phyloP scores from a whole-genome alignment of 202 grass and related monocot genomes.

The Sporobolus alterniflorus region DNA sequence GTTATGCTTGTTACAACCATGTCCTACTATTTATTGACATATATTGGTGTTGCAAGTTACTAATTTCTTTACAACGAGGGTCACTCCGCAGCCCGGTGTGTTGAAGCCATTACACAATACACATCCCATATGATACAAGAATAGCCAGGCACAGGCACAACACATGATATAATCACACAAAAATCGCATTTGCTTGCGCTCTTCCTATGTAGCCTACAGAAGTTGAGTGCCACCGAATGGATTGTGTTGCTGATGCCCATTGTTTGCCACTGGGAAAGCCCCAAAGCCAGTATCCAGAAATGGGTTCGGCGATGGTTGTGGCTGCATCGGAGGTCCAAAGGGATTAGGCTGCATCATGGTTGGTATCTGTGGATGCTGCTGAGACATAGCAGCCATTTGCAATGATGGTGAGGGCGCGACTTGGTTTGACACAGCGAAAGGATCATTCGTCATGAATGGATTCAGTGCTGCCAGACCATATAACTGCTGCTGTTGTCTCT shows the following conservation, averaged over 20 bases:
- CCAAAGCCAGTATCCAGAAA: slow-evolving; percentile 81
- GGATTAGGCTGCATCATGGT: slow-evolving; percentile 72
- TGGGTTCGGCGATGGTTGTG: slow-evolving; percentile 67
- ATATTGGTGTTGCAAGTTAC: slow-evolving; percentile 39
- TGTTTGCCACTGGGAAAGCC: slow-evolving; percentile 66
- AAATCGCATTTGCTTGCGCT: slow-evolving; percentile 60
- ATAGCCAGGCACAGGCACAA: slow-evolving; percentile 47
- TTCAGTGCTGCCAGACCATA: slow-evolving; percentile 71
- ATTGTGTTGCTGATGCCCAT: slow-evolving; percentile 59
- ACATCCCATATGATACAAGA: slow-evolving; percentile 39
- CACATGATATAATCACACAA: slow-evolving; percentile 59
- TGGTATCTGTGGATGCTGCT: slow-evolving; percentile 77
- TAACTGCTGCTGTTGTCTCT: slow-evolving; percentile 73
- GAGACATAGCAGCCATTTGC: slow-evolving; percentile 87
- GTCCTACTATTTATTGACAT: slow-evolving; percentile 48
- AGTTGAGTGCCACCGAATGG: slow-evolving; percentile 71
- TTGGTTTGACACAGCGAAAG: slow-evolving; percentile 77
- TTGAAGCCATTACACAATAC: slow-evolving; percentile 41
- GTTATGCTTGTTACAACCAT: slow-evolving; percentile 17
- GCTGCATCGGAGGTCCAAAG: slow-evolving; percentile 59
- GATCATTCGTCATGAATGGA: slow-evolving; percentile 82
- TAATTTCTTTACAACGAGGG: slow-evolving; percentile 71
- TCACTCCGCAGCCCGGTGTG: slow-evolving; percentile 35
- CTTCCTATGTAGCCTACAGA: slow-evolving; percentile 57
- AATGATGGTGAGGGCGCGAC: slow-evolving; percentile 74